Conservation (phyloP, 352 stramenopile species). For the Blastocystis sp. region DNA sequence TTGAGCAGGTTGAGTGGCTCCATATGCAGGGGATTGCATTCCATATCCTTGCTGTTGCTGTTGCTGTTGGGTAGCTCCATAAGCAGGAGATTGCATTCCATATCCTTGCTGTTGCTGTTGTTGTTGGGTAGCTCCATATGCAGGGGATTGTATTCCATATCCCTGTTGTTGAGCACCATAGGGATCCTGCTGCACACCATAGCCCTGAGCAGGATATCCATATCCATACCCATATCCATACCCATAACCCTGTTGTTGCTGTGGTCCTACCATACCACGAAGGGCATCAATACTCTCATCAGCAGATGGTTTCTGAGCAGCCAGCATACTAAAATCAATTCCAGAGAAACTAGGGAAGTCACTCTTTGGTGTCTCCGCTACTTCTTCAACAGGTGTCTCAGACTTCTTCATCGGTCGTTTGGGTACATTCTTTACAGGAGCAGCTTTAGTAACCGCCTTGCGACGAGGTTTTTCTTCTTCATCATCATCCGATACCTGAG, state of each 20-base stretch:
- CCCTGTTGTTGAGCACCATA: not conserved
- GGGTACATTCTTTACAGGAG: conserved; percentile 9
- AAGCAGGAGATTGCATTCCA: not conserved
- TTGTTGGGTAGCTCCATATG: not conserved
- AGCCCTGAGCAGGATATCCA: not conserved
- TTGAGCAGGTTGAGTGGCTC: not conserved
- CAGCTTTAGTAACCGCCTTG: not conserved
- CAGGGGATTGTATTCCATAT: not conserved
- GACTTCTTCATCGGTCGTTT: not conserved
- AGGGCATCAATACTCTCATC: not conserved
- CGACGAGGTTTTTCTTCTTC: conserved; percentile 20
- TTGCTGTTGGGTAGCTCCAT: not conserved
- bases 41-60: conserved; percentile 1
- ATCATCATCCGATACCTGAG: conserved; percentile 53
- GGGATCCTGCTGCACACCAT: not conserved
- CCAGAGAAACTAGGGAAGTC: not conserved
- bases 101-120: not conserved
- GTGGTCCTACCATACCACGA: not conserved
- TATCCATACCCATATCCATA: conserved; percentile 34
- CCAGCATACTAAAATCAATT: not conserved
- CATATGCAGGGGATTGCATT: not conserved
- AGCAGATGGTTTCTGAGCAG: not conserved
- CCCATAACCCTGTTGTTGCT: not conserved
- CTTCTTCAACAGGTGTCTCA: not conserved
- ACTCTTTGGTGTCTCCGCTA: not conserved